phyloP scores from a whole-genome alignment of 2,329 filamentous ascomycete species.

The Fusarium hainanense region DNA sequence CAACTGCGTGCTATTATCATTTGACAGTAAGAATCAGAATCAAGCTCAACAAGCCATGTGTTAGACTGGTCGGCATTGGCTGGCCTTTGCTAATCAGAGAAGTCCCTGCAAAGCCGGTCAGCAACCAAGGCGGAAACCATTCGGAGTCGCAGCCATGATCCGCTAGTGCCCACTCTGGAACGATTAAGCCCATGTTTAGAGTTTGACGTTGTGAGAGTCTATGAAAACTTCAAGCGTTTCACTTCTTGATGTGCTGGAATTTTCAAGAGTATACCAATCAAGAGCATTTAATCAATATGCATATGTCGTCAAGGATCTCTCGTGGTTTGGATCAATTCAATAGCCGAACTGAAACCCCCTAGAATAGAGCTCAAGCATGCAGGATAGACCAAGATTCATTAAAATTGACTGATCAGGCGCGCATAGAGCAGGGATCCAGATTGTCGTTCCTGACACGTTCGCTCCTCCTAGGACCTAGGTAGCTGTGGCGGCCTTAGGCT shows the following conservation, averaged over 20 bases:
- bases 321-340: neutral
- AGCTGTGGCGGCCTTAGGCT: constrained; percentile 37
- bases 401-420: constrained; percentile 29
- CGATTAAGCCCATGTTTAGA: constrained; percentile 32
- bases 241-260: constrained; percentile 6
- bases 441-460: neutral
- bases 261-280: neutral
- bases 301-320: neutral
- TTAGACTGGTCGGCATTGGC: neutral
- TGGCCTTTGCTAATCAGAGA: constrained; percentile 4
- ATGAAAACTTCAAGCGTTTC: constrained; percentile 29
- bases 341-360: neutral
- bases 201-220: constrained; percentile 29
- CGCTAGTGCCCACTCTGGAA: constrained; percentile 25
- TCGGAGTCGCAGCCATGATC: constrained; percentile 14
- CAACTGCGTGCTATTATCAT: neutral
- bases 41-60: neutral
- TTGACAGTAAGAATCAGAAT: neutral
- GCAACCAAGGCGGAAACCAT: constrained; percentile 5
- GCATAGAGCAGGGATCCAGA: constrained; percentile 11
- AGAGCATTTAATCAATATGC: neutral
- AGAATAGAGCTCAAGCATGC: neutral
- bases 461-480: neutral
- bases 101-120: constrained; percentile 1
- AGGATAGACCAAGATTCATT: constrained; percentile 17